These are phyloP conservation scores for Tricholoma furcatifolium DNA, from an alignment of 768 basidiomycete species.

Conservation along the genomic window DNA sequence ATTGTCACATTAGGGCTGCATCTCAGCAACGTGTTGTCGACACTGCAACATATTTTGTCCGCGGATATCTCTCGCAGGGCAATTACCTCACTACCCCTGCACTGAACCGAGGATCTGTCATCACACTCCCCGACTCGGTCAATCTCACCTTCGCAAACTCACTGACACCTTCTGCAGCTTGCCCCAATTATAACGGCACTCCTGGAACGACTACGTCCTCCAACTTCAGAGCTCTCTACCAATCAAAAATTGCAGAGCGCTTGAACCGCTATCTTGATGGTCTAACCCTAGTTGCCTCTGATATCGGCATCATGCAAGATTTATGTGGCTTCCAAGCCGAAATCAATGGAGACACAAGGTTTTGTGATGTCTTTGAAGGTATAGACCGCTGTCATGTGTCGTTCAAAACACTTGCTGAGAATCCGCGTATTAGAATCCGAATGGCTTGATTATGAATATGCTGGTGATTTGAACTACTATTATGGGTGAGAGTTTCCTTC, in stretches of 20 bases:
- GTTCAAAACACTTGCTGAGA: not conserved
- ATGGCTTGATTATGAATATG: conserved; percentile 46
- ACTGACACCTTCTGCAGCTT: conserved; percentile 38
- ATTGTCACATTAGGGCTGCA: conserved; percentile 31
- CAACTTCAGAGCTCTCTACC: conserved; percentile 33
- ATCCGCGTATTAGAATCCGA: conserved; percentile 31
- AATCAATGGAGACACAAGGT: conserved; percentile 36
- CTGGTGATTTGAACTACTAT: conserved; percentile 44
- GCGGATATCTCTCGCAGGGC: conserved; percentile 42
- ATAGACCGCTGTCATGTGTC: not conserved
- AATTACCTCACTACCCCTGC: conserved; percentile 30
- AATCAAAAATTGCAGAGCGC: conserved; percentile 28
- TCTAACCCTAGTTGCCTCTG: conserved; percentile 28
- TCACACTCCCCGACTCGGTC: conserved; percentile 39
- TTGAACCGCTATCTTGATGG: conserved; percentile 37
- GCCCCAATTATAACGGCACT: conserved; percentile 32
- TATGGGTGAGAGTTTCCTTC: conserved; percentile 31
- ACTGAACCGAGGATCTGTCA: conserved; percentile 32
- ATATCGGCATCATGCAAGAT: conserved; percentile 44
- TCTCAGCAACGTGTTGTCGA: conserved; percentile 41
- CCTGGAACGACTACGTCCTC: conserved; percentile 23
- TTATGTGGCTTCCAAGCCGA: conserved; percentile 40
- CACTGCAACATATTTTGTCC: conserved; percentile 37
- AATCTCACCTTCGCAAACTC: conserved; percentile 42
- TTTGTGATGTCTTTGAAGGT: conserved; percentile 41